Evolutionary conservation across 331 rosid genomes (phyloP), one percentile per base, ranked within the genome.

Genomic region (Spiraea crenata): DNA sequence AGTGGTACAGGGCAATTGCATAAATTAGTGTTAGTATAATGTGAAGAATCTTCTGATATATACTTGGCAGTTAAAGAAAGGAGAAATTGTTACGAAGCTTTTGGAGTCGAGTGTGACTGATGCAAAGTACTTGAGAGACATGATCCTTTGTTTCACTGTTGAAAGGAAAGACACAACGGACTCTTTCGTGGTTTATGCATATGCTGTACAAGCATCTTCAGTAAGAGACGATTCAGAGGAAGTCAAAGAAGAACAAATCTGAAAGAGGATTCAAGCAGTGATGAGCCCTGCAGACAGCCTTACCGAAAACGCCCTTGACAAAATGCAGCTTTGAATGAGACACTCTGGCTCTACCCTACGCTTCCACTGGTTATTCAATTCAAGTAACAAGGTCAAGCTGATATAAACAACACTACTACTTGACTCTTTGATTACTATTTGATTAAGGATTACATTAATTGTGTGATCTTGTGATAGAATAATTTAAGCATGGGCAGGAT

Each of bases 321-420:
- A 66, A 41, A 65, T 19, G 73, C 73, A 0, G 60, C 78, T 45
- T 38, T 74, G 60, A 13, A 72, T 20, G 78, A 74, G 65, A 66
- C 78, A 8, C 40, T 66, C 50, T 65, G 78, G 50, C 78, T 74
- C 9, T 65, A 74, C 48, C 78, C 78, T 46, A 60, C 78, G 35
- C 49, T 66, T 54, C 73, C 73, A 9, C 4, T 65, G 67, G 78
- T 56, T n/a, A n/a, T n/a, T n/a, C n/a, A 65, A 42, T 38, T 16
- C 7, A 2, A 48, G n/a, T n/a, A 48, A 4, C n/a, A n/a, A n/a
- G n/a, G 8, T 42, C 8, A 42, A 42, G 46, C 46, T 42, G 46
- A 42, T 42, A 42, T 42, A 42, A 6, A 42, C 9, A 42, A 42
- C 47, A 42, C 47, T 61, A 4, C 34, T 16, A 39, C 15, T 16